phyloP scores from a whole-genome alignment of 179 eudicot genomes.

The Vitellaria paradoxa region DNA sequence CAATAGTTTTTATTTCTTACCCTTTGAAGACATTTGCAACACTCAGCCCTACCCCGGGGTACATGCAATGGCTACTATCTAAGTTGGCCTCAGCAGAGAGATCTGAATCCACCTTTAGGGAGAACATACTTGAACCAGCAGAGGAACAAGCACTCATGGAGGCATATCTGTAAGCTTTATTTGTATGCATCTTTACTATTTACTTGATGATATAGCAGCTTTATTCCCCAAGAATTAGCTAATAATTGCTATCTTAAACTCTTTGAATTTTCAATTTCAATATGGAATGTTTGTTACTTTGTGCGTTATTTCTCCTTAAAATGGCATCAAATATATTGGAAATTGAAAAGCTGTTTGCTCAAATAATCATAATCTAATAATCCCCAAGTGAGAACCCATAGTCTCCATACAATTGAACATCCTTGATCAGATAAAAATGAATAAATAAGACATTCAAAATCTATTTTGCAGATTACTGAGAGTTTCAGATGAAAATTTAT shows the following conservation, averaged over 20 bases:
- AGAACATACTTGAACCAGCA: constrained; percentile 58
- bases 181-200: background rate
- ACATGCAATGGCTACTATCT: constrained; percentile 81
- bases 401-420: background rate
- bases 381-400: background rate
- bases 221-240: background rate
- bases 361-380: background rate
- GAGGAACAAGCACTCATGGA: constrained; percentile 66
- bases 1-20: constrained; percentile 1
- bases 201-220: background rate
- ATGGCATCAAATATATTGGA: background rate
- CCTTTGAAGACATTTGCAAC: constrained; percentile 76
- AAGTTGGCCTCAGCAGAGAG: constrained; percentile 72
- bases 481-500: background rate
- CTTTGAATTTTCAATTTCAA: constrained; percentile 1
- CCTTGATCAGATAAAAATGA: background rate
- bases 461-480: background rate
- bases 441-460: background rate
- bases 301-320: background rate
- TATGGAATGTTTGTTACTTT: background rate
- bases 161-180: constrained; percentile 50
- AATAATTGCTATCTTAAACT: background rate
- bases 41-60: constrained; percentile 96
- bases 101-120: constrained; percentile 65
- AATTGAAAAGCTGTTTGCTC: constrained; percentile 5